These are phyloP conservation scores for Ceratocystis destructans DNA, from an alignment of 2,329 filamentous ascomycete species.

Conservation along the genomic window DNA sequence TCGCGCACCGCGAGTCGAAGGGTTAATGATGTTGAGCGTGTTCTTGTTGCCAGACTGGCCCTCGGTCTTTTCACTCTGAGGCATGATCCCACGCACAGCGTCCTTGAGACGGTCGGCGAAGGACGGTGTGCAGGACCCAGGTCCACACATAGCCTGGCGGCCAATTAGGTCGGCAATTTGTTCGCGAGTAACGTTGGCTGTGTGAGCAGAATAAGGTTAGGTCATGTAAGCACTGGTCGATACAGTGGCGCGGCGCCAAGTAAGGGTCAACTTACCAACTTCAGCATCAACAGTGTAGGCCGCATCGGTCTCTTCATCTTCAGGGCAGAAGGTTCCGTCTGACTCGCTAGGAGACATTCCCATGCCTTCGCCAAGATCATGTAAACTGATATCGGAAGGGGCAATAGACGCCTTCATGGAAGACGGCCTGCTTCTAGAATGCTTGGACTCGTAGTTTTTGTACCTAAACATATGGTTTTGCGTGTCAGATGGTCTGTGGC, in stretches of 20 bases:
- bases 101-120: slow-evolving; percentile 22
- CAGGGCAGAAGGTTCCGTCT: slow-evolving; percentile 19
- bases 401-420: slow-evolving; percentile 19
- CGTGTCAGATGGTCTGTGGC: neutral
- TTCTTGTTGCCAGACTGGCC: slow-evolving; percentile 10
- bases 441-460: slow-evolving; percentile 30
- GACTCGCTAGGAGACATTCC: slow-evolving; percentile 4
- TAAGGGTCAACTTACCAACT: slow-evolving; percentile 23
- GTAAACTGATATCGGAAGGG: slow-evolving; percentile 15
- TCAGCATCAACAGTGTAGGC: slow-evolving; percentile 25
- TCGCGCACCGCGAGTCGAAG: slow-evolving; percentile 19
- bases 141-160: slow-evolving; percentile 18
- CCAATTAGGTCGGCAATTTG: slow-evolving; percentile 19
- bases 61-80: slow-evolving; percentile 17
- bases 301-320: slow-evolving; percentile 26
- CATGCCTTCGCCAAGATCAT: slow-evolving; percentile 10
- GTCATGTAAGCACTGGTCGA: neutral
- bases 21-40: slow-evolving; percentile 19
- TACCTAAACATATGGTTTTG: slow-evolving; percentile 26
- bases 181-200: slow-evolving; percentile 18
- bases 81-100: slow-evolving; percentile 20
- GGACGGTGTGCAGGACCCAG: slow-evolving; percentile 16
- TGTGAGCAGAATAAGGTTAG: slow-evolving; percentile 5
- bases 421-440: slow-evolving; percentile 14
- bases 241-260: neutral